These are phyloP conservation scores for Neonectria faginata DNA, from an alignment of 2,329 filamentous ascomycete genomes.

Conservation along the genomic window DNA sequence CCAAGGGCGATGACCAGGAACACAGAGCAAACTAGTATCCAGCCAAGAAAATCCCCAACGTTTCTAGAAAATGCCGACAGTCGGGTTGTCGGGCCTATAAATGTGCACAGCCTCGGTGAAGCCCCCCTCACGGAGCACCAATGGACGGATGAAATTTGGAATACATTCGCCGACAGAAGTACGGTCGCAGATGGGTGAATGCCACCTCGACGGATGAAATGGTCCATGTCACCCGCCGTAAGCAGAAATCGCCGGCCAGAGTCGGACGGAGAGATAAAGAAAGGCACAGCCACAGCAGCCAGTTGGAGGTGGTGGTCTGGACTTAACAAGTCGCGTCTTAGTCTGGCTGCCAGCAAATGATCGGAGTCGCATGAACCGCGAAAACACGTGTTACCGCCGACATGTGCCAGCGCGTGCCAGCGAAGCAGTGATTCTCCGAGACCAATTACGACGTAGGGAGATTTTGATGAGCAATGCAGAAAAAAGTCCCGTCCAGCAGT, in stretches of 20 bases:
- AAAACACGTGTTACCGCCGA: neutral
- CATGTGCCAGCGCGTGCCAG: constrained; percentile 1
- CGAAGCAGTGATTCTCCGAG: neutral
- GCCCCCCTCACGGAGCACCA: neutral
- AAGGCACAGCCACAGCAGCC: neutral
- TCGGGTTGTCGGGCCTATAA: neutral
- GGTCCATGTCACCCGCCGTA: neutral
- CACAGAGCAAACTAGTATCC: neutral
- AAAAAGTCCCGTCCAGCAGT: neutral
- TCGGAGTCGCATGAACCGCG: neutral
- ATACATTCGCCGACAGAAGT: no score
- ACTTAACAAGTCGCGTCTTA: neutral
- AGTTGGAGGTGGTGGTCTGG: neutral
- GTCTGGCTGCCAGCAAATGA: neutral
- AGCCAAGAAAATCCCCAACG: neutral
- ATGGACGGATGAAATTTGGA: no score
- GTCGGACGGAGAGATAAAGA: neutral
- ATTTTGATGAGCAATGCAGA: no score
- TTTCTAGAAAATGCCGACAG: neutral
- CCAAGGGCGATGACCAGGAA: neutral
- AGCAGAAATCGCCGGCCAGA: neutral
- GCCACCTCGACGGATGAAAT: neutral
- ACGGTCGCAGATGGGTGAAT: no score
- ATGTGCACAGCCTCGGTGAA: constrained; percentile 1
- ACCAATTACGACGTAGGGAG: no score